Evolutionary conservation across 768 basidiomycete genomes (phyloP), one percentile per base, ranked within the genome.

Genomic region (Phlegmacium glaucopus): DNA sequence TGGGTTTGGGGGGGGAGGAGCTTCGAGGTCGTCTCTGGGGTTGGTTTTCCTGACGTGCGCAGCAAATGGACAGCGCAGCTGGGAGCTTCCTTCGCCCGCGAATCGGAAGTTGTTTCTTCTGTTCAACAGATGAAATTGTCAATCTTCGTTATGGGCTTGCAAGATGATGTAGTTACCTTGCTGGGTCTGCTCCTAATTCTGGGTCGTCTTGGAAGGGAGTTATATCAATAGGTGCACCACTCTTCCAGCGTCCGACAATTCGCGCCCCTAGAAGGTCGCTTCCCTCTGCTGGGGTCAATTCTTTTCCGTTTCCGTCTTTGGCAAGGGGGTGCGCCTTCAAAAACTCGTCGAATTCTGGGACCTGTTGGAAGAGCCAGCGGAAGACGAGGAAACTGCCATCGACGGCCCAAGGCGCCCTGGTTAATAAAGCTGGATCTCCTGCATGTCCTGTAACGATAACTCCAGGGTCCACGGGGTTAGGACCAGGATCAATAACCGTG

Each of bases 241-340:
- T 77, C 70, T 76, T 78, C 78, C 77, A 80, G 15, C 79, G 65
- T 10, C 79, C 79, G 17, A 79, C 65, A 50, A 80, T 63, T 44
- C 78, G 68, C 13, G 78, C 78, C 34, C 77, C 78, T 13, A 75
- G 64, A n/a, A 79, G 65, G 15, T 73, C 76, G 35, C 70, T 70
- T 13, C 77, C 75, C 48, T 77, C 61, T 42, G 68, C 54, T 7
- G 49, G 48, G 1, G 65, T 65, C 39, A 78, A 55, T 9, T 45
- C 49, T 1, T 51, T 50, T 1, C 61, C 56, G 13, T 60, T 55
- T 1, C 68, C 69, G 13, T 63, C 62, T 39, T 63, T 47, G 13
- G 54, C 51, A 25, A 77, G 53, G 6, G 77, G 70, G 54, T 78
- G 67, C 40, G 64, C 56, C 13, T 57, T 56, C 41, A 78, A 58